These are phyloP conservation scores for Aspergillus cejpii DNA, from an alignment of 2,329 filamentous ascomycete genomes.

Conservation along the genomic window DNA sequence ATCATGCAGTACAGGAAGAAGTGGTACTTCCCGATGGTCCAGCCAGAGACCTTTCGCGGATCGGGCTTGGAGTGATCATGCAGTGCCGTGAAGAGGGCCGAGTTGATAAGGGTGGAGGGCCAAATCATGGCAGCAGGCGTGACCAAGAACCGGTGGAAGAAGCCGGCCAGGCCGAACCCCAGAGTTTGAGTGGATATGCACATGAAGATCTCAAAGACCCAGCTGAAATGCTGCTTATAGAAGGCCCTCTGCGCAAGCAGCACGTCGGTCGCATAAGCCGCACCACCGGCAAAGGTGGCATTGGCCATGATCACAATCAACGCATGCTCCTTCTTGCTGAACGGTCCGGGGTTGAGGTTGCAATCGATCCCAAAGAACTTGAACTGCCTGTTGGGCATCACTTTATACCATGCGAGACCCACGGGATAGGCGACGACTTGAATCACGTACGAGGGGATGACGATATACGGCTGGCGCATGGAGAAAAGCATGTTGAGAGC, in stretches of 20 bases:
- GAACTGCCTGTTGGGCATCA: constrained; percentile 35
- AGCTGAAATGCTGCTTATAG: constrained; percentile 63
- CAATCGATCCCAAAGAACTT: constrained; percentile 34
- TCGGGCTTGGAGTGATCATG: constrained; percentile 57
- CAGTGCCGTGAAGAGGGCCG: constrained; percentile 65
- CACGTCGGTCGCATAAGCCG: constrained; percentile 66
- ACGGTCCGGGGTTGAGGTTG: constrained; percentile 41
- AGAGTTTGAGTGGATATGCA: constrained; percentile 63
- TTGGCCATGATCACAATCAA: constrained; percentile 52
- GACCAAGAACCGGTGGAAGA: constrained; percentile 57
- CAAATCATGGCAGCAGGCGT: constrained; percentile 63
- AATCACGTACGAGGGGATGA: constrained; percentile 56
- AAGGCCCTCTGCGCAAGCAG: constrained; percentile 65
- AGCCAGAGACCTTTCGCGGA: constrained; percentile 54
- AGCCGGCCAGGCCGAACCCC: constrained; percentile 62
- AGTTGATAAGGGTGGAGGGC: constrained; percentile 60
- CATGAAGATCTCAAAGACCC: constrained; percentile 59
- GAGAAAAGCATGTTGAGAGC: constrained; percentile 56
- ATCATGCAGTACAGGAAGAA: constrained; percentile 57
- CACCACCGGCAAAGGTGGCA: constrained; percentile 55
- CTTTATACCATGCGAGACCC: constrained; percentile 35
- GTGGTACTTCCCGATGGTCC: constrained; percentile 58
- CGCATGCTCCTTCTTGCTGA: constrained; percentile 45
- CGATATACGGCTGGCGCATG: constrained; percentile 52
- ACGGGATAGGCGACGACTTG: constrained; percentile 57